phyloP scores from a whole-genome alignment of 352 stramenopile genomes.

The Elongisporangium senticosum region DNA sequence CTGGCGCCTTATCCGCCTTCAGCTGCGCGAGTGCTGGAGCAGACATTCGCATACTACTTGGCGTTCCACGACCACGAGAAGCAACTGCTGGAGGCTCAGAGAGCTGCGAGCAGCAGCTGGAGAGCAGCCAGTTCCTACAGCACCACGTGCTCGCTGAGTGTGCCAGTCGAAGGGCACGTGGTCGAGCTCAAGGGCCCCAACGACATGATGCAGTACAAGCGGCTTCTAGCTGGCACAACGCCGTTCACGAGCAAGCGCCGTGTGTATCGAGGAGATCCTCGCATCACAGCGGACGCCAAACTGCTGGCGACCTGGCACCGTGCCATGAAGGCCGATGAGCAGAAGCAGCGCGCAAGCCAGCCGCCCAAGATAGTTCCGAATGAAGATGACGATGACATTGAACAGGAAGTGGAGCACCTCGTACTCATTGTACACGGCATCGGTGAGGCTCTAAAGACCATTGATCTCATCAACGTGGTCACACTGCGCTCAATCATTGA shows the following conservation, averaged over 20 bases:
- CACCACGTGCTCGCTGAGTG: slow-evolving; percentile 44
- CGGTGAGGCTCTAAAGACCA: slow-evolving; percentile 83
- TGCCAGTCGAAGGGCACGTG: slow-evolving; percentile 73
- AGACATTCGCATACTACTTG: slow-evolving; percentile 73
- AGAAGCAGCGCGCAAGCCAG: slow-evolving; percentile 11
- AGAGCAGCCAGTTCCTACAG: slow-evolving; percentile 23
- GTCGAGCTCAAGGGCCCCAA: slow-evolving; percentile 75
- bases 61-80: slow-evolving; percentile 62
- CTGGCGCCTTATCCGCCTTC: slow-evolving; percentile 68
- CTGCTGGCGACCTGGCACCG: slow-evolving; percentile 55
- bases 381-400: slow-evolving; percentile 67
- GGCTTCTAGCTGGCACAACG: slow-evolving; percentile 63
- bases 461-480: slow-evolving; percentile 82
- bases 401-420: slow-evolving; percentile 78
- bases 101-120: slow-evolving; percentile 14
- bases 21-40: slow-evolving; percentile 42
- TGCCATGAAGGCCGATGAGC: slow-evolving; percentile 26
- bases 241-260: slow-evolving; percentile 77
- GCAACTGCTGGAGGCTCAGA: slow-evolving; percentile 42
- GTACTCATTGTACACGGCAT: slow-evolving; percentile 89
- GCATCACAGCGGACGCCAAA: slow-evolving; percentile 48
- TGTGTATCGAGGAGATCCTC: slow-evolving; percentile 72
- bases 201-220: slow-evolving; percentile 83
- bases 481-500: slow-evolving; percentile 81
- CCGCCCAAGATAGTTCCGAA: slow-evolving; percentile 12